phyloP scores from a whole-genome alignment of 495 filamentous ascomycete genomes.

The Neurospora sp. region DNA sequence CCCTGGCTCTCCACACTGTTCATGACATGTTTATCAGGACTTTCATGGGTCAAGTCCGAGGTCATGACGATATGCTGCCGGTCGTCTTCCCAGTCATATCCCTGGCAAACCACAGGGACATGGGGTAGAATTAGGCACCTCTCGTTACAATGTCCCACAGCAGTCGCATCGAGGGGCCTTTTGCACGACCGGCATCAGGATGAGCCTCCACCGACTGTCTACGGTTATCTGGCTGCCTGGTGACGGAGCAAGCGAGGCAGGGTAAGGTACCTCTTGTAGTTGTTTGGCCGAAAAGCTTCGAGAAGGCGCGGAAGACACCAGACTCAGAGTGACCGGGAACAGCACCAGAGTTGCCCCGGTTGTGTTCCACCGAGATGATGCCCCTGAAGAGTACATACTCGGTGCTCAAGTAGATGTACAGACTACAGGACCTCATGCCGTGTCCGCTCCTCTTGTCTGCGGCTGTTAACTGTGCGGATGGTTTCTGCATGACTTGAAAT shows the following conservation, averaged over 20 bases:
- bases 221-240: background rate
- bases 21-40: background rate
- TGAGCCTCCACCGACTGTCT: background rate
- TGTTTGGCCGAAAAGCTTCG: background rate
- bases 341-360: background rate
- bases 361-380: background rate
- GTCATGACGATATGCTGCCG: background rate
- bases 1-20: background rate
- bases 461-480: too few relatives aligned
- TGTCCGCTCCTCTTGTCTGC: background rate
- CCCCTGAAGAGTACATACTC: background rate
- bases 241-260: background rate
- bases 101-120: background rate
- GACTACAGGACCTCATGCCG: background rate
- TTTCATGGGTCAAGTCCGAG: background rate
- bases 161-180: background rate
- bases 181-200: background rate
- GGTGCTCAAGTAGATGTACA: background rate
- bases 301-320: background rate
- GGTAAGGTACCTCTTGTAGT: background rate
- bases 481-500: background rate
- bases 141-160: background rate
- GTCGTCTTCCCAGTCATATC: background rate
- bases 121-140: background rate
- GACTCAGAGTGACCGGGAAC: background rate